Evolutionary conservation across 345 rosid genomes (phyloP).

Genomic region (Firmiana major): DNA sequence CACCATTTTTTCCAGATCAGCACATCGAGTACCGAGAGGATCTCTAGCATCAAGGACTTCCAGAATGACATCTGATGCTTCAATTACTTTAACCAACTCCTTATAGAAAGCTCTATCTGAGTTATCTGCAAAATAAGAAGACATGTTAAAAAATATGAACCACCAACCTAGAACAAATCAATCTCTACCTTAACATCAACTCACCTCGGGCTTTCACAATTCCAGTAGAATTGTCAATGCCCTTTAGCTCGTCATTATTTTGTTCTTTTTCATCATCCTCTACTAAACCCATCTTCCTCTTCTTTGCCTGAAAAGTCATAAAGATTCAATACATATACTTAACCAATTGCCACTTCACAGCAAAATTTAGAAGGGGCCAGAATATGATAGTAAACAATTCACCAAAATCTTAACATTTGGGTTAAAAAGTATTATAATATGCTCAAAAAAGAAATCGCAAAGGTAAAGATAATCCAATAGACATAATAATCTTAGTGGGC

Average conservation of each 20-base stretch:
- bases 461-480: background rate
- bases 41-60: constrained; percentile 96
- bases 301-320: constrained; percentile 45
- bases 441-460: background rate
- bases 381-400: background rate
- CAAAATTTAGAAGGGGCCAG: background rate
- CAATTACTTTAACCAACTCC: constrained; percentile 87
- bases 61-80: constrained; percentile 84
- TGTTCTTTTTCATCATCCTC: constrained; percentile 41
- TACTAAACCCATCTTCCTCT: constrained; percentile 70
- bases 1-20: constrained; percentile 94
- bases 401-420: background rate
- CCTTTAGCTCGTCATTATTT: constrained; percentile 28
- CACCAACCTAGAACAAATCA: background rate
- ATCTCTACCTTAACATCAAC: constrained; percentile 6
- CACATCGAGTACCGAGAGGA: constrained; percentile 88
- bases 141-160: constrained; percentile 2
- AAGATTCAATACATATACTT: background rate
- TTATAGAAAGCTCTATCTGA: constrained; percentile 91
- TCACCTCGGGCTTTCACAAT: constrained; percentile 54
- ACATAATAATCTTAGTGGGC: too few relatives aligned
- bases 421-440: background rate
- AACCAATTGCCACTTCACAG: background rate
- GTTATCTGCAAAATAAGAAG: constrained; percentile 43
- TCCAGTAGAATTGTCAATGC: constrained; percentile 18